These are phyloP conservation scores for Rhodotorula sp. DNA, from an alignment of 1,284 basidiomycete species.

Conservation along the genomic window DNA sequence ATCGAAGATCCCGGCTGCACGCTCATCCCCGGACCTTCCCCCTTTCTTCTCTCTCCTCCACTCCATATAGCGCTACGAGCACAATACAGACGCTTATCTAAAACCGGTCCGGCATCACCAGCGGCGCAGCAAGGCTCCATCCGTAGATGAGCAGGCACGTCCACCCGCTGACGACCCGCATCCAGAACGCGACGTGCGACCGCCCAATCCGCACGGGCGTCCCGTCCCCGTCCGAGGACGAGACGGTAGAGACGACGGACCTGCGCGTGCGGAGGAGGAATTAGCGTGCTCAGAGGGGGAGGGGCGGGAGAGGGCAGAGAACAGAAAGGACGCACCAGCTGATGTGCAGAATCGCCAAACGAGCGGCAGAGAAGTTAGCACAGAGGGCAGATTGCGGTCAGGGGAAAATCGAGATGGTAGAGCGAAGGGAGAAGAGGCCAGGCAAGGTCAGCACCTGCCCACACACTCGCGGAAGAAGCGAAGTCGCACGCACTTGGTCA, in stretches of 20 bases:
- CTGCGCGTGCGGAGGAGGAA: constrained; percentile 53
- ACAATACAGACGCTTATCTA: background rate
- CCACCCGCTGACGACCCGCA: constrained; percentile 95
- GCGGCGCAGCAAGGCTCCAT: constrained; percentile 84
- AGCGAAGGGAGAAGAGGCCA: too few relatives aligned
- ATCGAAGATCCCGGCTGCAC: background rate
- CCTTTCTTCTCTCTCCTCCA: background rate
- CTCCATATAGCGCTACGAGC: background rate
- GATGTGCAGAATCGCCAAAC: too few relatives aligned
- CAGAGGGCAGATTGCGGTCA: too few relatives aligned
- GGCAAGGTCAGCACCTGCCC: background rate
- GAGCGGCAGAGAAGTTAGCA: too few relatives aligned
- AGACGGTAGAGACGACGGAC: constrained; percentile 71
- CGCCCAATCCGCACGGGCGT: constrained; percentile 88
- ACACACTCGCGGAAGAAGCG: background rate
- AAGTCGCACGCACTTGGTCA: constrained; percentile 70
- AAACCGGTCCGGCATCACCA: constrained; percentile 72
- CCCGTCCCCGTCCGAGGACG: constrained; percentile 33
- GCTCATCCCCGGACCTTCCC: background rate
- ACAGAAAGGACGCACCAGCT: background rate
- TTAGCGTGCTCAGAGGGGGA: background rate
- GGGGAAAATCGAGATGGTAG: too few relatives aligned
- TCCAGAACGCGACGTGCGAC: constrained; percentile 98
- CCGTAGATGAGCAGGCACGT: constrained; percentile 84
- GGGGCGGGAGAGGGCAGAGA: background rate